Evolutionary conservation across 1,284 basidiomycete species (phyloP).

Genomic region (Irpex sp.): DNA sequence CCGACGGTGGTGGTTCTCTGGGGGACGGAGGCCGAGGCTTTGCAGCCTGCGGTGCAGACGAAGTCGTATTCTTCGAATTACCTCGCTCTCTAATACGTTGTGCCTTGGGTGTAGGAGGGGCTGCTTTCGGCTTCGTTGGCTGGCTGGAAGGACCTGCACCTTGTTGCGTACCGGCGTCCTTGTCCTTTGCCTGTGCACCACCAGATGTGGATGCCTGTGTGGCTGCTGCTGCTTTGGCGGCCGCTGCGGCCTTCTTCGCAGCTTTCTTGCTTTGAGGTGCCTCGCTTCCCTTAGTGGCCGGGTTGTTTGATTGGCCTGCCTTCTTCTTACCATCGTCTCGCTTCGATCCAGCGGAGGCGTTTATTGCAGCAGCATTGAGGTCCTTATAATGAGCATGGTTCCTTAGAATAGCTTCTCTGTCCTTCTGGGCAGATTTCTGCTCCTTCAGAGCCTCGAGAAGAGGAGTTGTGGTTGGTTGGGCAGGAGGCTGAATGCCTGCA

Average conservation of each 20-base stretch:
- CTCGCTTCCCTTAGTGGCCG: slow-evolving; percentile 14
- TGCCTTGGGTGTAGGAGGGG: slow-evolving; percentile 6
- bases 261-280: slow-evolving; percentile 36
- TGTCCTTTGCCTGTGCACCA: neutral
- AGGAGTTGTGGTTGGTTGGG: slow-evolving; percentile 77
- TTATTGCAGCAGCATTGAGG: slow-evolving; percentile 14
- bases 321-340: slow-evolving; percentile 57
- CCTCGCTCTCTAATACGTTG: slow-evolving; percentile 6
- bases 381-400: slow-evolving; percentile 70
- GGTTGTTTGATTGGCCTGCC: slow-evolving; percentile 8
- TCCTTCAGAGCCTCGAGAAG: slow-evolving; percentile 86
- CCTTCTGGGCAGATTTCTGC: slow-evolving; percentile 69
- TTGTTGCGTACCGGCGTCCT: slow-evolving; percentile 2
- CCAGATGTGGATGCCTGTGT: slow-evolving; percentile 14
- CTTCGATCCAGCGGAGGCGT: slow-evolving; percentile 28
- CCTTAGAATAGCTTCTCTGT: slow-evolving; percentile 66
- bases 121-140: slow-evolving; percentile 4
- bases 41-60: slow-evolving; percentile 8
- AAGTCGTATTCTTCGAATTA: slow-evolving; percentile 1
- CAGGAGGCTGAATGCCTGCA: slow-evolving; percentile 51
- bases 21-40: slow-evolving; percentile 12
- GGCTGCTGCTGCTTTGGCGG: slow-evolving; percentile 16
- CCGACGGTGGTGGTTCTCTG: slow-evolving; percentile 3
- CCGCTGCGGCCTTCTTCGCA: slow-evolving; percentile 36
- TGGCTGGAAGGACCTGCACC: slow-evolving; percentile 3